Base-by-base conservation (phyloP, 139 green algal species). In the Tetradesmus obliquus region DNA sequence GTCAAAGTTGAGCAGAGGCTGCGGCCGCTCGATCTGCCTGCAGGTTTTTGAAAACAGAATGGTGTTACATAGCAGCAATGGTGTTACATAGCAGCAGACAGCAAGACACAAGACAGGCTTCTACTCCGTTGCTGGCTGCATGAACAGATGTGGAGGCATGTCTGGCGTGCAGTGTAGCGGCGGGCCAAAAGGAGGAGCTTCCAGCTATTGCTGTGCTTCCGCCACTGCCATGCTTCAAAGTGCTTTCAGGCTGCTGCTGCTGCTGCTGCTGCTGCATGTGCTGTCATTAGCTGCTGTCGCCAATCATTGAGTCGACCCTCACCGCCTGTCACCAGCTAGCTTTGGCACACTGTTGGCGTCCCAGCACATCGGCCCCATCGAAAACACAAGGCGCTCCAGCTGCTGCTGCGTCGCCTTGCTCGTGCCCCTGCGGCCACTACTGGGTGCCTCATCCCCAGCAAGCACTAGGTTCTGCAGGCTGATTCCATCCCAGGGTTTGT, bases 391-490 rank as follows among this genome's bases (percentile, higher is more conserved):
- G 0, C 88, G 62, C 10, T 87, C 80, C 32, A 53, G 32, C 79
- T 91, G 88, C 19, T 74, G 12, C 45, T 82, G 17, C 2, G 10
- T 82, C 1, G 86, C 45, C 58, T 74, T 32, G n/a, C 66, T 76
- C 8, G 66, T 76, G 66, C 66, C 66, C 66, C 66, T 76, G 17
- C 66, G 66, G 15, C 66, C 54, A 20, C n/a, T 19, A n/a, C 45
- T 55, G n/a, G 12, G 45, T n/a, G 1, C 2, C n/a, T 55, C 79
- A 54, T 54, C 54, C 15, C 54, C 82, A n/a, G 55, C 62, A 2
- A 88, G 24, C 32, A 87, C 58, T 5, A 87, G 57, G 80, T 91
- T 91, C 51, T 91, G 69, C 51, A 88, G 58, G 79, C 88, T 91
- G 13, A 62, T 2, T 3, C 88, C 88, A 79, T 88, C 82, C 22